phyloP scores from a whole-genome alignment of 352 stramenopile species.

The Phytophthora cactorum region DNA sequence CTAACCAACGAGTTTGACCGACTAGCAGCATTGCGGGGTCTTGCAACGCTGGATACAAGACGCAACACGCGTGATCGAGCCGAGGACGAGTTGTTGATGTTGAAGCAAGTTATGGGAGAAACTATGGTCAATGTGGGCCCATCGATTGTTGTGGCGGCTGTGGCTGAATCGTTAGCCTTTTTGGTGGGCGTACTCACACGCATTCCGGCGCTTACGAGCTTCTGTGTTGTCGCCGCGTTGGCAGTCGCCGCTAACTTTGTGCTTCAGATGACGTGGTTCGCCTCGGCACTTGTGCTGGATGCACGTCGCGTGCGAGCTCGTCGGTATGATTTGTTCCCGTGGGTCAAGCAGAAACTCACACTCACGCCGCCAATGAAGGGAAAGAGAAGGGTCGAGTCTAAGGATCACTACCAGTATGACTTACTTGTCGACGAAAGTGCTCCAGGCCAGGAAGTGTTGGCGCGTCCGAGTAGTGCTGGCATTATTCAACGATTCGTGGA shows the following conservation, averaged over 20 bases:
- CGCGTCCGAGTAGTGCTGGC: conserved; percentile 17
- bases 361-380: conserved; percentile 18
- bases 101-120: conserved; percentile 76
- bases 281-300: conserved; percentile 81
- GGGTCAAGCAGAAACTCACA: conserved; percentile 57
- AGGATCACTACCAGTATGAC: conserved; percentile 35
- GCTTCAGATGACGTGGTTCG: conserved; percentile 91
- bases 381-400: conserved; percentile 27
- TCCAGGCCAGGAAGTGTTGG: neutral
- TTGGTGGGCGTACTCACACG: conserved; percentile 80
- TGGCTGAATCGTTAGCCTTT: conserved; percentile 86
- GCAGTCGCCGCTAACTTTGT: conserved; percentile 82
- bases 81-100: conserved; percentile 45
- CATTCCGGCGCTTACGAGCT: conserved; percentile 89
- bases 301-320: conserved; percentile 65
- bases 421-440: conserved; percentile 32
- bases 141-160: conserved; percentile 85
- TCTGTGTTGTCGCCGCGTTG: conserved; percentile 86
- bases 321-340: conserved; percentile 78
- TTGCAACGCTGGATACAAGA: conserved; percentile 36
- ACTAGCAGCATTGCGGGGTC: conserved; percentile 51
- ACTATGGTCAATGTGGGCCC: conserved; percentile 84
- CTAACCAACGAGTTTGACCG: conserved; percentile 89
- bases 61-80: conserved; percentile 36
- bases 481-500: conserved; percentile 72